phyloP scores from a whole-genome alignment of 73 alveolate genomes.

The Tetrahymena elliotti region DNA sequence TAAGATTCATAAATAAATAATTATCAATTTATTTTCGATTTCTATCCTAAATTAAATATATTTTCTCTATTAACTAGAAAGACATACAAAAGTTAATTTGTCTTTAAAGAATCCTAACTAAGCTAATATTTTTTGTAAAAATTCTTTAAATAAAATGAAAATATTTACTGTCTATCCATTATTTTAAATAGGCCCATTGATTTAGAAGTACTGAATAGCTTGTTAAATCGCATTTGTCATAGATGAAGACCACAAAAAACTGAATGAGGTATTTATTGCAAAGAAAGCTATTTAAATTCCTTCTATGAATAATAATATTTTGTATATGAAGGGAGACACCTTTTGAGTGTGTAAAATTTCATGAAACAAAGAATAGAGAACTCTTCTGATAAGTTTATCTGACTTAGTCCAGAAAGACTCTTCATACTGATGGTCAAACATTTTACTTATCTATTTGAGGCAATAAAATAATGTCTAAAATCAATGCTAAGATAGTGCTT shows the following conservation, averaged over 20 bases:
- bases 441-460: neutral
- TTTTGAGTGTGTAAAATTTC: neutral
- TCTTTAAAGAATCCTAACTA: too few species aligned
- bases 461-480: neutral
- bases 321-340: neutral
- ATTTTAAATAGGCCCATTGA: neutral
- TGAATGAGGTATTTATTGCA: neutral
- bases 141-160: neutral
- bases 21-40: too few species aligned
- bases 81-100: too few species aligned
- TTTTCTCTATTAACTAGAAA: too few species aligned
- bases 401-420: neutral
- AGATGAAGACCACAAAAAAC: neutral
- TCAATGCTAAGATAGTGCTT: neutral
- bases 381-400: neutral
- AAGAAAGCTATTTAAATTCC: neutral
- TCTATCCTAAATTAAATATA: too few species aligned
- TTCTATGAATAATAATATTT: neutral
- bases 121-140: too few species aligned
- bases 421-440: neutral
- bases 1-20: too few species aligned
- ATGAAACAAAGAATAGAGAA: neutral
- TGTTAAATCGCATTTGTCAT: neutral
- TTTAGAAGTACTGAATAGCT: neutral
- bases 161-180: neutral